A percentile compares a stretch with the other conserved stretches of the same genome.
Evolutionary conservation across 495 filamentous ascomycete genomes (phyloP).

Genomic region (Tuber brumale): DNA sequence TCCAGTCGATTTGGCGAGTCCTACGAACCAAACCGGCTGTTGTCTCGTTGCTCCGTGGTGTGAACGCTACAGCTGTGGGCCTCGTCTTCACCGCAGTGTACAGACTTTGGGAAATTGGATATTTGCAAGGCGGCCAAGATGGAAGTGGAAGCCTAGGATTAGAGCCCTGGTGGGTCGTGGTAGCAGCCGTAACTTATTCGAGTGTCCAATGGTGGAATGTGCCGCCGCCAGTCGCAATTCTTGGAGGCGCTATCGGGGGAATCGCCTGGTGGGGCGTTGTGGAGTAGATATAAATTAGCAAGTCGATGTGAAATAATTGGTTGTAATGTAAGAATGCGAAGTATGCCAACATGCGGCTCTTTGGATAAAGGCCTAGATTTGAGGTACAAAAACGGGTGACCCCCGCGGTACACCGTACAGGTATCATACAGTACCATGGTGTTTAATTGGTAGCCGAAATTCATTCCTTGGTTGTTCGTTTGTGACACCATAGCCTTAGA

Average conservation of each 20-base stretch:
- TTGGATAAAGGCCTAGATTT: background rate
- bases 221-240: conserved; percentile 56
- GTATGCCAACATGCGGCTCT: background rate
- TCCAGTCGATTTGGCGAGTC: conserved; percentile 64
- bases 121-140: conserved; percentile 50
- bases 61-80: conserved; percentile 72
- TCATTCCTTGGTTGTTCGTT: background rate
- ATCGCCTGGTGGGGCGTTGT: conserved; percentile 60
- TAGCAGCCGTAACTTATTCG: conserved; percentile 58
- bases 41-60: conserved; percentile 55
- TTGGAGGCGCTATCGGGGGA: conserved; percentile 60
- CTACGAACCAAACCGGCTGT: conserved; percentile 53
- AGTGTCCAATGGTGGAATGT: conserved; percentile 58
- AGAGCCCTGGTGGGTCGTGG: conserved; percentile 72
- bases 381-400: background rate
- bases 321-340: background rate
- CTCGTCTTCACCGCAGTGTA: conserved; percentile 84
- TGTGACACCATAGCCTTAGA: background rate
- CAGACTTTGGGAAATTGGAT: conserved; percentile 71
- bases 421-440: too few relatives aligned
- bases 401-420: background rate
- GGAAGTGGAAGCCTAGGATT: conserved; percentile 54
- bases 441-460: background rate
- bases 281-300: background rate
- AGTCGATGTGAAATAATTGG: background rate